These are phyloP conservation scores for Solanum commersonii DNA, from an alignment of 257 asterid genomes.

Conservation along the genomic window DNA sequence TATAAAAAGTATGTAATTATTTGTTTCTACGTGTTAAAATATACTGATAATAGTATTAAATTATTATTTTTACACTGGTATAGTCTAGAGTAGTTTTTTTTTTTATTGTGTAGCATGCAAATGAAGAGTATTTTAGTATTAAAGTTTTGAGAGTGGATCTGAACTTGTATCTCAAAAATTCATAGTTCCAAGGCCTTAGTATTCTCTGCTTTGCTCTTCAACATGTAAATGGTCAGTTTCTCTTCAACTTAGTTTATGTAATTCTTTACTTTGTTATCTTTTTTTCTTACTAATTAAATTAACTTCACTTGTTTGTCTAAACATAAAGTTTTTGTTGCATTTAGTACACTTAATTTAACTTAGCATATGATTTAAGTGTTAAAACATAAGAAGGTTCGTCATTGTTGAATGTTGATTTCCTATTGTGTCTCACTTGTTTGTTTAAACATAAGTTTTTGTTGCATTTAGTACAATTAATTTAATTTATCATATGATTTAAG, in stretches of 20 bases:
- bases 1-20: background rate
- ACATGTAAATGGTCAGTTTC: background rate
- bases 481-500: background rate
- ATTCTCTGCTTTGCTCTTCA: constrained; percentile 13
- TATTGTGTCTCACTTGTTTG: background rate
- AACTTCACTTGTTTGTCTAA: background rate
- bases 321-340: background rate
- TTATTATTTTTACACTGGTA: background rate
- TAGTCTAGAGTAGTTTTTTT: background rate
- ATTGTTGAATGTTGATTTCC: background rate
- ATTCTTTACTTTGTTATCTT: background rate
- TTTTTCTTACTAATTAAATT: background rate
- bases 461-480: background rate
- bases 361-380: background rate
- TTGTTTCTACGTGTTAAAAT: background rate
- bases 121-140: constrained; percentile 2
- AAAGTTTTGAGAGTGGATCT: constrained; percentile 36
- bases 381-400: background rate
- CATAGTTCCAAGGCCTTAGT: constrained; percentile 26
- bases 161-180: constrained; percentile 21
- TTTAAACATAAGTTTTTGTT: background rate
- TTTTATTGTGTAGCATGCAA: constrained; percentile 28
- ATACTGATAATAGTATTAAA: background rate
- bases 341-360: background rate
- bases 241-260: constrained; percentile 1